Base-by-base conservation (phyloP, 106 monocot species). In the Iris macrosiphon region DNA sequence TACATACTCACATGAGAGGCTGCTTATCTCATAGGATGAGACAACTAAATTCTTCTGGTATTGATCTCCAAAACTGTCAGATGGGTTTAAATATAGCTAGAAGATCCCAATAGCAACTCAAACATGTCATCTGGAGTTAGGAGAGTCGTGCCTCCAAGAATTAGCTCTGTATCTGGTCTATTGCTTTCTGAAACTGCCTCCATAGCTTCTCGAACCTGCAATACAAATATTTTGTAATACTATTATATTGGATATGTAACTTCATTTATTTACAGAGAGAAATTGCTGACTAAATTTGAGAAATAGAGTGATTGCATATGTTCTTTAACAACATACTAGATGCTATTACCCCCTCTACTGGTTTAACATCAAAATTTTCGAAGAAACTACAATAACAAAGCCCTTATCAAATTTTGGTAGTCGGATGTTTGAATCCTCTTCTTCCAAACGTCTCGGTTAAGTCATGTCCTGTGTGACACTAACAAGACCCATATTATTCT, bases 111-210 rank as follows among this genome's bases (percentile, higher is more conserved):
- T 18, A 96, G 66, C 62, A 90, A 62, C 14, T 87, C 86, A 66
- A 77, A 83, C 96, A 96, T 96, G 69, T 80, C 79, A 61, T 82
- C 65, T n/a, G 96, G 86, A 52, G 83, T 90, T 42, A 96, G 49
- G n/a, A 96, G 66, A 39, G 77, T 83, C n/a, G 96, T 90, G 2
- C 96, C 96, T 4, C 96, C 90, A 40, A 90, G 35, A 77, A 96
- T 66, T 51, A 96, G 57, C 65, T 96, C 90, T 19, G 65, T 37
- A 62, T 90, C 95, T 22, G 81, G 73, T 52, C 85, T 76, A 45
- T 82, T 63, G 31, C 81, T 80, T 68, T 90, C 95, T 61, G 70
- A 77, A 63, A 86, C 47, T 59, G 78, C 79, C 55, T 81, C 85
- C 64, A 81, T 75, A 20, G 64, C 77, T 66, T 92, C 92, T 27